Evolutionary conservation across 1,284 basidiomycete genomes (phyloP), one percentile per base, ranked within the genome.

Genomic region (Leccinum insolens): DNA sequence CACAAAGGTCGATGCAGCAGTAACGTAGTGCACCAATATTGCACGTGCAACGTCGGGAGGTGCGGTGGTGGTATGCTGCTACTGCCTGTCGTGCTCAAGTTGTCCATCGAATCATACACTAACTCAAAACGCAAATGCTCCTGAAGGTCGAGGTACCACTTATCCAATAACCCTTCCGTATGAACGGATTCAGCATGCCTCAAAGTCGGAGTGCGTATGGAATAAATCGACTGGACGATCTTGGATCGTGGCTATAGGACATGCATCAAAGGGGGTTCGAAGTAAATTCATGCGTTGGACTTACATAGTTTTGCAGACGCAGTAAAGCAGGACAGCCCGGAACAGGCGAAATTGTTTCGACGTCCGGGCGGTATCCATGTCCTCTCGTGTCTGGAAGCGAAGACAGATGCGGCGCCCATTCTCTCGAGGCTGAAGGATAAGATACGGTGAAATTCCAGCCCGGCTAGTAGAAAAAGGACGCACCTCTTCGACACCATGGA

Each of bases 1-100:
- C 75, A 93, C 92, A 93, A 95, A 4, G 94, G 93, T 17, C 94
- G 86, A 78, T 95, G 92, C 39, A 95, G 80, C 37, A 95, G 78
- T 39, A 95, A 80, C 20, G 92, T 87, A 3, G 91, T 87, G 74
- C 90, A 92, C 91, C 94, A 95, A 75, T 95, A 95, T 74, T 93
- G 89, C 87, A 94, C 91, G 75, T 95, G 94, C 57, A 95, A 80
- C 37, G 89, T 89, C 64, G 95, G 79, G 31, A 94, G 81, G 73
- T 28, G 89, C 3, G 90, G 89, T 0, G 85, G 81, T 22, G 86
- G 82, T 41, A 80, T 75, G 15, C 77, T 75, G 60, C 81, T 85
- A 63, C 76, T 74, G 15, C 79, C 46, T 14, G 63, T 63, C 37
- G 68, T 57, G 41, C 64, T 70, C 67, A 71, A 67, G 46, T 71